Evolutionary conservation across 306 rosid genomes (phyloP).

Genomic region (Lathyrus tuberosus): DNA sequence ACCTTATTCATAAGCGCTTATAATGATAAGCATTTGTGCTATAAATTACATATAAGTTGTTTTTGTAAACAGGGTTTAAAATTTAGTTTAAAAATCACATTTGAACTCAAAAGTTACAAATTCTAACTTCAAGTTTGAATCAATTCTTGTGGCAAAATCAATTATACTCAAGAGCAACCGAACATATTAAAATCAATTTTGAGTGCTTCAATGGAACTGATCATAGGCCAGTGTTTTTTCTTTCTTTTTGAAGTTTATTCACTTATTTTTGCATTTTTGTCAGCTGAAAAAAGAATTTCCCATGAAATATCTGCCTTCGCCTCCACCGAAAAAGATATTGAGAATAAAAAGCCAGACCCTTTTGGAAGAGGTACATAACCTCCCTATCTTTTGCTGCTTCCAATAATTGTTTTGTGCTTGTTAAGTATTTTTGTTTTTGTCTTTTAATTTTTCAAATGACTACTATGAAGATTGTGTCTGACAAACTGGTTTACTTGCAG

Average conservation of each 20-base stretch:
- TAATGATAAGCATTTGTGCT: too few species aligned
- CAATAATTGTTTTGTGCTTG: conserved; percentile 9
- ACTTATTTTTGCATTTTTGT: conserved; percentile 13
- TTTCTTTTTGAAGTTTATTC: neutral
- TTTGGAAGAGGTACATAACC: conserved; percentile 71
- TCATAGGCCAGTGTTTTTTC: neutral
- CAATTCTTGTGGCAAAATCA: too few species aligned
- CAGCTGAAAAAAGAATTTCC: conserved; percentile 78
- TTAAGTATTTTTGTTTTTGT: neutral
- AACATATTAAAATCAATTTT: too few species aligned
- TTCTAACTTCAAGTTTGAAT: too few species aligned
- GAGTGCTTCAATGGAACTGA: too few species aligned
- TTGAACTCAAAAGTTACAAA: too few species aligned
- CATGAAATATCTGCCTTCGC: conserved; percentile 63
- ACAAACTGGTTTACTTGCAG: conserved; percentile 60
- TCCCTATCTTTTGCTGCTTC: conserved; percentile 31
- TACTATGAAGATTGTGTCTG: conserved; percentile 27
- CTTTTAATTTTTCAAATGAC: neutral
- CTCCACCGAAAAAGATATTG: conserved; percentile 78
- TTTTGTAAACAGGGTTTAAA: too few species aligned
- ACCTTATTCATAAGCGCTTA: too few species aligned
- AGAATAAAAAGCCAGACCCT: conserved; percentile 56
- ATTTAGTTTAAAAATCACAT: too few species aligned
- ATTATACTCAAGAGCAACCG: too few species aligned
- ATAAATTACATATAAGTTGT: too few species aligned